phyloP scores from a whole-genome alignment of 495 filamentous ascomycete genomes.

The Penicilliopsis zonata region DNA sequence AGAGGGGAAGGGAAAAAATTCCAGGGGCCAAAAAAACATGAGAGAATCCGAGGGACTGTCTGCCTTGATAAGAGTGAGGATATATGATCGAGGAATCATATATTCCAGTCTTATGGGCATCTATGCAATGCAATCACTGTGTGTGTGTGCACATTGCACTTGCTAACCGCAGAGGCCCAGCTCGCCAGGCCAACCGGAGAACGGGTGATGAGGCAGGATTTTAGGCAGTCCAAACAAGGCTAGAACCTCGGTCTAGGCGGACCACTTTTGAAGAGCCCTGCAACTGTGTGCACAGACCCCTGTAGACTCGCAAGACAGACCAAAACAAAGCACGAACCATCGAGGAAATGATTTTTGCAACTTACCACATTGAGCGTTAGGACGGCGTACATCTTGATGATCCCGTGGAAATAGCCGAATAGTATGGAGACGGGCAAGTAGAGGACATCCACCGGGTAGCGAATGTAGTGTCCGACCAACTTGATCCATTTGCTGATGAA shows the following conservation, averaged over 20 bases:
- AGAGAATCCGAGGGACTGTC: no score
- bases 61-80: no score
- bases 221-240: neutral
- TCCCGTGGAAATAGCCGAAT: conserved; percentile 67
- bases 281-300: conserved; percentile 1
- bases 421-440: conserved; percentile 61
- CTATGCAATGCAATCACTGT: no score
- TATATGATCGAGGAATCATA: no score
- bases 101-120: no score
- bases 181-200: no score
- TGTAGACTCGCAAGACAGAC: conserved; percentile 2
- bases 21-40: no score
- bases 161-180: no score
- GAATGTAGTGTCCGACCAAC: conserved; percentile 58
- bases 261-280: neutral
- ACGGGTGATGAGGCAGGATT: no score
- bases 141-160: no score
- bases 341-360: conserved; percentile 7
- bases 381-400: conserved; percentile 66
- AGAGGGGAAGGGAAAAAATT: no score
- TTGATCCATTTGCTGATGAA: conserved; percentile 70
- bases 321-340: neutral
- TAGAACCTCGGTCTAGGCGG: neutral
- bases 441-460: conserved; percentile 55
- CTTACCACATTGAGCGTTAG: conserved; percentile 59